Conservation (phyloP, 2,329 filamentous ascomycete species). For the Ophiocordyceps camponoti-leonardi region DNA sequence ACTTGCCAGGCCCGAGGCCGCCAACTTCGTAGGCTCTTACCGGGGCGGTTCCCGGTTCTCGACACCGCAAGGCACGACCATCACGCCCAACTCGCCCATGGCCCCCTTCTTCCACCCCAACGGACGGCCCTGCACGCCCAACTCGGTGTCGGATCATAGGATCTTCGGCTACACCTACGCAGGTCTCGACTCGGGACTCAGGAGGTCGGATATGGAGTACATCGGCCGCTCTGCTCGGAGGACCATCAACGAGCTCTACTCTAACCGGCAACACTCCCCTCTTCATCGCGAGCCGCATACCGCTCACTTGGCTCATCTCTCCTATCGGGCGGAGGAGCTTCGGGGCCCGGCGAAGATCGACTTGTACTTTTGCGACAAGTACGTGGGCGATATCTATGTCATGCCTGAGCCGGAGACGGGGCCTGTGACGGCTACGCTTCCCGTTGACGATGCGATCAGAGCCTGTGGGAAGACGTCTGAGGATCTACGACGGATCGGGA, state of each 20-base stretch:
- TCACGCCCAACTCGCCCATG: background rate
- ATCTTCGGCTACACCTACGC: background rate
- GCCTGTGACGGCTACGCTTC: background rate
- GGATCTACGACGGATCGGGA: background rate
- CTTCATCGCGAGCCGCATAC: background rate
- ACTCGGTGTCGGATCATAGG: background rate
- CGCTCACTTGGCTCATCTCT: background rate
- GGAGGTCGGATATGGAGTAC: background rate
- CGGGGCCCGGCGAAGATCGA: background rate
- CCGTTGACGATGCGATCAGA: background rate
- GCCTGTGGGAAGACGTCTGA: background rate
- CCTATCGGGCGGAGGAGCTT: background rate
- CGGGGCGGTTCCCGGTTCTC: background rate
- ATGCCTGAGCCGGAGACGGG: background rate
- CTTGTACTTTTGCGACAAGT: background rate
- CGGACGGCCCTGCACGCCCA: background rate
- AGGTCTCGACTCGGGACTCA: background rate
- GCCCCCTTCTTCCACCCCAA: background rate
- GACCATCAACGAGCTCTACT: background rate
- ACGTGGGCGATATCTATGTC: background rate
- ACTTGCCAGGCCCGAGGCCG: background rate
- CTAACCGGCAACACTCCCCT: background rate
- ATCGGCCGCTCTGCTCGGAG: background rate
- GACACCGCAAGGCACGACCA: background rate
- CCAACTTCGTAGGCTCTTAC: background rate